Conservation (phyloP, 805 yeast species). For the Vanderwaltozyma verrucispora region DNA sequence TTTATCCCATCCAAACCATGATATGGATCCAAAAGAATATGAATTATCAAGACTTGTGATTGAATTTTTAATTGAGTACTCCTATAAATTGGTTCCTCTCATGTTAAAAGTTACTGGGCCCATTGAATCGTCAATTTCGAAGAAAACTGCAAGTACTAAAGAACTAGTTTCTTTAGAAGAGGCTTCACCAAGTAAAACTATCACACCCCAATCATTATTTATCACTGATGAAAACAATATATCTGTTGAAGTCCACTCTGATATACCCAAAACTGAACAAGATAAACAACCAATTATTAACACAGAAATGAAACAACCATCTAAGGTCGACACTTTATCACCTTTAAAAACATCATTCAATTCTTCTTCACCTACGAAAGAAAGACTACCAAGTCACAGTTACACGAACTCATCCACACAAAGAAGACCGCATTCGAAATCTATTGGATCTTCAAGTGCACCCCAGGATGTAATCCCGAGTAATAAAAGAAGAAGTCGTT, state of each 20-base stretch:
- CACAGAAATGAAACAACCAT: too few relatives aligned
- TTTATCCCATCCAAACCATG: constrained; percentile 81
- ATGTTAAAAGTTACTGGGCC: constrained; percentile 27
- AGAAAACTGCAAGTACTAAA: too few relatives aligned
- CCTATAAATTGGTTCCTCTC: constrained; percentile 63
- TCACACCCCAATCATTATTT: too few relatives aligned
- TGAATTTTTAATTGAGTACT: constrained; percentile 77
- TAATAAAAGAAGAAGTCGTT: constrained; percentile 17
- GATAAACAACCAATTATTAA: too few relatives aligned
- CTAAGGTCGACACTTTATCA: too few relatives aligned
- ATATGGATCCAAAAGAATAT: constrained; percentile 80
- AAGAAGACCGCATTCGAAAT: constrained; percentile 25
- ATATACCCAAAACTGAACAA: too few relatives aligned
- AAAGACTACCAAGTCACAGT: too few relatives aligned
- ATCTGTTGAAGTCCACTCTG: too few relatives aligned
- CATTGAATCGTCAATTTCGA: too few relatives aligned
- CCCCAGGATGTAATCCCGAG: constrained; percentile 28
- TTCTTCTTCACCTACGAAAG: background rate
- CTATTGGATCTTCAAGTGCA: constrained; percentile 22
- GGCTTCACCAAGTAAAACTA: too few relatives aligned
- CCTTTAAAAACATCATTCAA: background rate
- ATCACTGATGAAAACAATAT: too few relatives aligned
- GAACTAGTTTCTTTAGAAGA: too few relatives aligned
- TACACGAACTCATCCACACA: background rate
- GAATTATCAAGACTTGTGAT: constrained; percentile 74